A percentile compares a stretch with the other conserved stretches of the same genome.
These are phyloP conservation scores for Hypoxylon sp. DNA, from an alignment of 2,329 filamentous ascomycete genomes.

Conservation along the genomic window DNA sequence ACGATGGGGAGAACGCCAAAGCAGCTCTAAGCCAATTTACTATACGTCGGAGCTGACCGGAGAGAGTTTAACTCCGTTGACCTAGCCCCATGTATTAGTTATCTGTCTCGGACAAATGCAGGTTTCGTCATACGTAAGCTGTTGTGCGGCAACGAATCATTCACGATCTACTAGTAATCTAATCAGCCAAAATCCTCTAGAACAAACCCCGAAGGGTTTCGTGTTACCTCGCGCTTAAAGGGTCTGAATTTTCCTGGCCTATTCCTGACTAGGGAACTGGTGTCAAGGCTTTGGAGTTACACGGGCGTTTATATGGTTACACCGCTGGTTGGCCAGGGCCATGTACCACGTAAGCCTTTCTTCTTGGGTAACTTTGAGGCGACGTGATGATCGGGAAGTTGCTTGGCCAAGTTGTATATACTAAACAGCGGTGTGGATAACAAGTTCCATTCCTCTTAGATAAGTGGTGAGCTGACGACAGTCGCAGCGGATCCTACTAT, in stretches of 20 bases:
- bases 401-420: slow-evolving; percentile 6
- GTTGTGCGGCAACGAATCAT: slow-evolving; percentile 6
- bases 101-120: not conserved
- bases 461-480: slow-evolving; percentile 34
- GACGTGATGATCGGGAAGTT: slow-evolving; percentile 4
- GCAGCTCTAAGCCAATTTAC: slow-evolving; percentile 1
- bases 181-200: not conserved
- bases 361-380: slow-evolving; percentile 10
- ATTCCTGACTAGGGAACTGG: not conserved
- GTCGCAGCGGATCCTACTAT: slow-evolving; percentile 31
- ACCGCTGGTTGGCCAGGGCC: slow-evolving; percentile 15
- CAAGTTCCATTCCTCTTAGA: slow-evolving; percentile 16
- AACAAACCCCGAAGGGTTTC: not conserved
- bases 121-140: slow-evolving; percentile 27
- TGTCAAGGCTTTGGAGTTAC: slow-evolving; percentile 29
- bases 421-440: slow-evolving; percentile 27
- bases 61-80: not conserved
- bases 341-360: slow-evolving; percentile 32
- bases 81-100: not conserved
- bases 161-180: slow-evolving; percentile 18
- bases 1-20: slow-evolving; percentile 1
- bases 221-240: slow-evolving; percentile 42
- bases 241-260: slow-evolving; percentile 15
- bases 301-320: slow-evolving; percentile 43
- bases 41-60: not conserved